A percentile compares a stretch with the other conserved stretches of the same genome.
Conservation (phyloP, 179 eudicot species). For the Corrigiola litoralis region DNA sequence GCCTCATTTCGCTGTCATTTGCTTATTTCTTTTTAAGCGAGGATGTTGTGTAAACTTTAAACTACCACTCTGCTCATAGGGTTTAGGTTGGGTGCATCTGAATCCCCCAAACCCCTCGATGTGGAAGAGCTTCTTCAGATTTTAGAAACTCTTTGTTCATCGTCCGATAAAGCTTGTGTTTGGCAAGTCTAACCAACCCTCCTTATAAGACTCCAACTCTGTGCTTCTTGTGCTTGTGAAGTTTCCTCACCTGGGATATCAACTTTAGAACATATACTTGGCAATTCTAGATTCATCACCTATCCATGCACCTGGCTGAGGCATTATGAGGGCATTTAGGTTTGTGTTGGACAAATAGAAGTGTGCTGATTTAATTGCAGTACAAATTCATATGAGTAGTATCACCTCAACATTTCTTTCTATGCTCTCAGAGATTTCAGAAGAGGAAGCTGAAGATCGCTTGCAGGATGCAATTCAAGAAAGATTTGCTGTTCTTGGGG, state of each 20-base stretch:
- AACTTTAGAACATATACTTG: neutral
- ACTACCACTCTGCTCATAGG: too few relatives aligned
- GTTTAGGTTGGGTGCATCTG: too few relatives aligned
- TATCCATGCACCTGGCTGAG: neutral
- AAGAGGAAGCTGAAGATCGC: constrained; percentile 92
- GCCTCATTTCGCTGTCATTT: neutral
- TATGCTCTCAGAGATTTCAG: constrained; percentile 73
- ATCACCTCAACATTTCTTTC: constrained; percentile 4
- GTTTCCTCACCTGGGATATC: too few relatives aligned
- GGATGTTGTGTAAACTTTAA: neutral
- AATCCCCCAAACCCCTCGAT: too few relatives aligned
- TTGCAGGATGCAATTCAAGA: constrained; percentile 96
- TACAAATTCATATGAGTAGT: constrained; percentile 9
- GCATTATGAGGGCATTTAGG: neutral
- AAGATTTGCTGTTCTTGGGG: constrained; percentile 86
- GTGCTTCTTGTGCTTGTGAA: too few relatives aligned
- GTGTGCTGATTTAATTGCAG: neutral
- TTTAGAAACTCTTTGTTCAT: too few relatives aligned
- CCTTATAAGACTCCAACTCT: too few relatives aligned
- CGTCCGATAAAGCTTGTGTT: too few relatives aligned
- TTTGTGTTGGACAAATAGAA: neutral
- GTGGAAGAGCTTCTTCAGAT: too few relatives aligned
- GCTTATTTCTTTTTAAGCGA: neutral
- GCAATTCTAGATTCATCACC: neutral
- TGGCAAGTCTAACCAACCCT: too few relatives aligned